Percentiles rank a stretch among this genome's conserved stretches.
Conservation (phyloP, 345 rosid genomes). For the Pugionium dolabratum region DNA sequence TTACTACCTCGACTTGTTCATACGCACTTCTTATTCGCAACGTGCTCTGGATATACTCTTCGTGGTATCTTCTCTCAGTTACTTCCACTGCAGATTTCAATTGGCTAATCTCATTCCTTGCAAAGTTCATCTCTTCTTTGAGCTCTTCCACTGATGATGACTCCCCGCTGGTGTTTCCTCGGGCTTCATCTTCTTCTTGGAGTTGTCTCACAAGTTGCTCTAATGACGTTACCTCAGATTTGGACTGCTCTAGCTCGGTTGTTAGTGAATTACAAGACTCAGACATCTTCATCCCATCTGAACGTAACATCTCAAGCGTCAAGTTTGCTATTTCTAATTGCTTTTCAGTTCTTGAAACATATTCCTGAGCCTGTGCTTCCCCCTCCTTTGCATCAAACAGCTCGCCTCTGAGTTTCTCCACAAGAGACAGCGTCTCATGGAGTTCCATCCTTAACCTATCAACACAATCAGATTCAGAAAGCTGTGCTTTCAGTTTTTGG, state of each 20-base stretch:
- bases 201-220: slow-evolving; percentile 63
- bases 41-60: slow-evolving; percentile 78
- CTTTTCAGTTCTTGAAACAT: slow-evolving; percentile 51
- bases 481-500: slow-evolving; percentile 78
- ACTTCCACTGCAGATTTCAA: slow-evolving; percentile 65
- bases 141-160: slow-evolving; percentile 42
- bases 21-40: slow-evolving; percentile 76
- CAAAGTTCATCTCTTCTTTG: slow-evolving; percentile 50
- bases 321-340: slow-evolving; percentile 61
- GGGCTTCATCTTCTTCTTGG: slow-evolving; percentile 43
- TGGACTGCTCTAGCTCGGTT: slow-evolving; percentile 64
- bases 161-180: slow-evolving; percentile 30
- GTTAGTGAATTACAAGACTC: slow-evolving; percentile 55
- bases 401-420: slow-evolving; percentile 65
- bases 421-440: slow-evolving; percentile 59
- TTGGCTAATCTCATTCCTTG: slow-evolving; percentile 57
- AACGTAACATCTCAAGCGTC: slow-evolving; percentile 56
- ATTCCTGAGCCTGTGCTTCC: slow-evolving; percentile 69
- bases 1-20: slow-evolving; percentile 60
- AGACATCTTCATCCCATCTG: slow-evolving; percentile 55
- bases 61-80: slow-evolving; percentile 75
- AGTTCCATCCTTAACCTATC: slow-evolving; percentile 65
- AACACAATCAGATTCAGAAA: slow-evolving; percentile 64
- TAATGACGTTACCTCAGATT: slow-evolving; percentile 54
- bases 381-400: slow-evolving; percentile 61